These are phyloP conservation scores for Microbotryomycetes sp. DNA, from an alignment of 1,284 basidiomycete genomes.

Conservation along the genomic window DNA sequence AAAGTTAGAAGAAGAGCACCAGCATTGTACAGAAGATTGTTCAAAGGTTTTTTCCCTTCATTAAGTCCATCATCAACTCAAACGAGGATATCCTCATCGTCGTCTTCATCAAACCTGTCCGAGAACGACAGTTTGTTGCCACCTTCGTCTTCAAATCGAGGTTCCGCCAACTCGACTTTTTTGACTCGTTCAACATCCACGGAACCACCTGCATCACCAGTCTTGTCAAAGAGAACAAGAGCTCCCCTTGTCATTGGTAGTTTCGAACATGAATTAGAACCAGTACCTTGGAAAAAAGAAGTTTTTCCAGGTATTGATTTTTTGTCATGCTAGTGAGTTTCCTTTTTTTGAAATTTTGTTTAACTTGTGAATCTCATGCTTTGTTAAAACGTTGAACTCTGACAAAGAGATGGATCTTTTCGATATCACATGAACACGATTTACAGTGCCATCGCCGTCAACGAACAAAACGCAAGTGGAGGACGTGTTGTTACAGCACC, in stretches of 20 bases:
- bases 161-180: neutral
- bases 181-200: neutral
- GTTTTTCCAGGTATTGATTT: constrained; percentile 92
- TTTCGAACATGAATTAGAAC: constrained; percentile 73
- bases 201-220: neutral
- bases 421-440: neutral
- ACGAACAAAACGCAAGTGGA: constrained; percentile 45
- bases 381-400: no score
- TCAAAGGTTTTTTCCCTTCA: constrained; percentile 50
- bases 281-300: constrained; percentile 63
- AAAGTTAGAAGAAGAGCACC: constrained; percentile 71
- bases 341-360: neutral
- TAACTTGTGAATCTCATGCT: no score
- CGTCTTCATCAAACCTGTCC: neutral
- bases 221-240: constrained; percentile 4
- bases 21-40: constrained; percentile 74
- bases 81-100: no score
- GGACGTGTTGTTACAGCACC: constrained; percentile 92
- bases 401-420: neutral
- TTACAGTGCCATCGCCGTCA: neutral
- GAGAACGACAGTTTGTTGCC: neutral
- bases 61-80: constrained; percentile 15
- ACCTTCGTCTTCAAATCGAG: neutral
- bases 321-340: constrained; percentile 45
- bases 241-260: constrained; percentile 57